Evolutionary conservation across 2,329 filamentous ascomycete species (phyloP).

Genomic region (Xenoacremonium recifei): DNA sequence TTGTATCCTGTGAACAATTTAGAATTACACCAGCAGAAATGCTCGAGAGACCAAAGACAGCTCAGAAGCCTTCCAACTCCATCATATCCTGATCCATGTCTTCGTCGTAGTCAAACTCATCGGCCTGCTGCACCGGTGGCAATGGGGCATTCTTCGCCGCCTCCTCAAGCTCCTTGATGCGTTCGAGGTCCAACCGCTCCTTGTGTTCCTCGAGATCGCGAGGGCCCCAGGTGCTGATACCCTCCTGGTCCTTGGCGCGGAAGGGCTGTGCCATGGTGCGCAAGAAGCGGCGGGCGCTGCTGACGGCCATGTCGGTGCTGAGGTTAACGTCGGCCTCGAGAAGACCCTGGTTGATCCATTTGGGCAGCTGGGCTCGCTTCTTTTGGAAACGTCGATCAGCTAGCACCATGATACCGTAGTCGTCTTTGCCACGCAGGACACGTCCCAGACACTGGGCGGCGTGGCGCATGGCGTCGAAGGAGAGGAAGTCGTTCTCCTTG

Average conservation of each 20-base stretch:
- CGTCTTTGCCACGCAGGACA: slow-evolving; percentile 92
- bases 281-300: slow-evolving; percentile 84
- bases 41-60: no score
- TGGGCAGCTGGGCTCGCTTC: slow-evolving; percentile 85
- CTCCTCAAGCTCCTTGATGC: slow-evolving; percentile 61
- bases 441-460: slow-evolving; percentile 94
- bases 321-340: slow-evolving; percentile 84
- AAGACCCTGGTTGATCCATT: slow-evolving; percentile 92
- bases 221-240: slow-evolving; percentile 88
- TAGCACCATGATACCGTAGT: slow-evolving; percentile 99
- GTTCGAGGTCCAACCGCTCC: slow-evolving; percentile 69
- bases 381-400: slow-evolving; percentile 92
- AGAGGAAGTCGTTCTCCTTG: slow-evolving; percentile 94
- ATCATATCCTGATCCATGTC: slow-evolving; percentile 56
- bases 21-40: no score
- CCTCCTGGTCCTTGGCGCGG: slow-evolving; percentile 78
- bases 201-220: slow-evolving; percentile 77
- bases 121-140: slow-evolving; percentile 26
- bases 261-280: slow-evolving; percentile 92
- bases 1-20: no score
- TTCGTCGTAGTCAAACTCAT: slow-evolving; percentile 53
- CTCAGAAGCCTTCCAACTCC: slow-evolving; percentile 43
- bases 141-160: slow-evolving; percentile 25
- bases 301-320: slow-evolving; percentile 93
- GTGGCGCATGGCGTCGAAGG: slow-evolving; percentile 99